phyloP scores from a whole-genome alignment of 345 rosid species.

The Bruguiera gymnorhiza region DNA sequence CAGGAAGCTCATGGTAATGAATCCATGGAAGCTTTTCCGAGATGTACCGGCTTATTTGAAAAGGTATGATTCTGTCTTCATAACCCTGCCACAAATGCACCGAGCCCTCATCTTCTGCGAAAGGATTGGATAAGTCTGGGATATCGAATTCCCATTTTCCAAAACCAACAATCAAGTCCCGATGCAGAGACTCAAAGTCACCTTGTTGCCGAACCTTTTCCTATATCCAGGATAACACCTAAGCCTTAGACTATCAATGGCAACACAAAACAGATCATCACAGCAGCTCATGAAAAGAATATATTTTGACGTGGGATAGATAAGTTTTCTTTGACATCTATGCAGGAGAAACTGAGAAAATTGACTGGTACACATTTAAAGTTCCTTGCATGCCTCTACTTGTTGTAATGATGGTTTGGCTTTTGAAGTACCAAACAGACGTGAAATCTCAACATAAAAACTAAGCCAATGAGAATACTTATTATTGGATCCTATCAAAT shows the following conservation, averaged over 20 bases:
- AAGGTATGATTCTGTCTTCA: constrained; percentile 62
- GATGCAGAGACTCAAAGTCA: constrained; percentile 50
- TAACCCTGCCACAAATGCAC: constrained; percentile 77
- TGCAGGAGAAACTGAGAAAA: too few relatives aligned
- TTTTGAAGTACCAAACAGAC: neutral
- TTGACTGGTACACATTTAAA: neutral
- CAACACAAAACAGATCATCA: neutral
- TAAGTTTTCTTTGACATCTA: too few relatives aligned
- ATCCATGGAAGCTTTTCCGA: constrained; percentile 70
- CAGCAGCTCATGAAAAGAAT: too few relatives aligned
- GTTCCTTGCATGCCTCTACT: neutral
- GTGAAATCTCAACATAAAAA: neutral
- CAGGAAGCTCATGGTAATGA: constrained; percentile 61
- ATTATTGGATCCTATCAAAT: too few relatives aligned
- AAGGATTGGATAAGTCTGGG: constrained; percentile 58
- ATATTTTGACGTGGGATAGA: too few relatives aligned
- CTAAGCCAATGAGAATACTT: too few relatives aligned
- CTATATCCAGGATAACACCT: constrained; percentile 30
- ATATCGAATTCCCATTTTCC: constrained; percentile 85
- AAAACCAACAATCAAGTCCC: constrained; percentile 58
- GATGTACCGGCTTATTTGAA: constrained; percentile 42
- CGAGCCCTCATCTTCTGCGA: constrained; percentile 43
- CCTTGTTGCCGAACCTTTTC: constrained; percentile 68
- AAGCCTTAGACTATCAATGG: neutral
- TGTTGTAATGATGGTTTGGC: neutral